Percentiles rank a stretch among this genome's conserved stretches.
Conservation (phyloP, 805 yeast genomes). For the Clavispora vitiphila region DNA sequence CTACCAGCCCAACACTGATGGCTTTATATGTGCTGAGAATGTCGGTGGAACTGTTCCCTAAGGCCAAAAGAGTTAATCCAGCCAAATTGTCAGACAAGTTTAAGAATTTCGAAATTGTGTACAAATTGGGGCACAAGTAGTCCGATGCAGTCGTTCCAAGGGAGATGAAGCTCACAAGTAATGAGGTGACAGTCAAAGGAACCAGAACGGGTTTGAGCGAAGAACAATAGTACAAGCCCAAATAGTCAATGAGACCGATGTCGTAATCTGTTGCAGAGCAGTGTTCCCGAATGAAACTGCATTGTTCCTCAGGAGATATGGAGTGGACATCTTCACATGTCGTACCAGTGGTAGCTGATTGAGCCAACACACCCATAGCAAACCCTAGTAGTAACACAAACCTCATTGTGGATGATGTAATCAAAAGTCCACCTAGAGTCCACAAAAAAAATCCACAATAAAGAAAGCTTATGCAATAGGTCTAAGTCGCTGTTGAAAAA, state of each 20-base stretch:
- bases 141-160: conserved; percentile 81
- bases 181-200: conserved; percentile 15
- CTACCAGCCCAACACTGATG: conserved; percentile 61
- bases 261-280: conserved; percentile 26
- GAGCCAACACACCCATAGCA: background rate
- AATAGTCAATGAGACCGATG: conserved; percentile 35
- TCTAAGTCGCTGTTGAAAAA: too few relatives aligned
- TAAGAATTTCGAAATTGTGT: conserved; percentile 55
- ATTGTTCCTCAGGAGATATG: conserved; percentile 23
- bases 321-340: conserved; percentile 9
- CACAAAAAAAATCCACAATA: too few relatives aligned
- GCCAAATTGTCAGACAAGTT: conserved; percentile 71
- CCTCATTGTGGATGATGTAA: background rate
- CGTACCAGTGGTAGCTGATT: background rate
- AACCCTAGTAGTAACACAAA: background rate
- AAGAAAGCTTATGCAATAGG: too few relatives aligned
- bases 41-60: conserved; percentile 93
- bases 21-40: conserved; percentile 81
- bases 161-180: conserved; percentile 47
- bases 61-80: conserved; percentile 81
- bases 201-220: conserved; percentile 10
- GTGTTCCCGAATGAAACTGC: conserved; percentile 30
- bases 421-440: too few relatives aligned
- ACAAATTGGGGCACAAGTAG: conserved; percentile 73
- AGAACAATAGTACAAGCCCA: conserved; percentile 30